Evolutionary conservation across 139 green algal species (phyloP), one percentile per base, ranked within the genome.

Genomic region (Eudorina sp.): DNA sequence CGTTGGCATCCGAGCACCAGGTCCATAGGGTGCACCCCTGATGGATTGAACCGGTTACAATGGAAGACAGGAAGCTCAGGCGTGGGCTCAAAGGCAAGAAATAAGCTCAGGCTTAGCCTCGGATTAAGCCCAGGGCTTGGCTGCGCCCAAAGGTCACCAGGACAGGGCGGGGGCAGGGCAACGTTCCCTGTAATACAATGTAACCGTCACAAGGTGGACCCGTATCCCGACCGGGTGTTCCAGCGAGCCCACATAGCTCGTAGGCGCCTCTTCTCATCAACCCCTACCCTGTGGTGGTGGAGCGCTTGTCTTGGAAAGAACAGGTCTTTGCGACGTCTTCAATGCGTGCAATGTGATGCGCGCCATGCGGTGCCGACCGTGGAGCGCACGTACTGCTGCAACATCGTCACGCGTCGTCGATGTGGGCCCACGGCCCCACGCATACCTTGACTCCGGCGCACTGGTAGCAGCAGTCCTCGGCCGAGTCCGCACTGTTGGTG

Each of bases 11-110:
- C 3, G 43, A 31, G 62, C 80, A 86, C 80, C 80, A 86, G 43
- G 62, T 86, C 80, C 80, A 86, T 0, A 27, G 21, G n/a, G 77
- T 86, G 80, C 80, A 86, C 2, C 41, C 19, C 80, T 86, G 60
- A 46, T 74, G 8, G 34, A 16, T 21, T 8, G n/a, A 74, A 16
- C 6, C 11, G 19, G 7, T 74, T 58, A 58, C 51, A 16, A 58
- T 13, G 51, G 23, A 74, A 23, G 31, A 4, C 64, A 13, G 6
- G n/a, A 45, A 74, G 8, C 31, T 43, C 31, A 41, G 8, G 8
- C 34, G 34, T 74, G 27, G 11, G 58, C 14, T 21, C 14, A 69
- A n/a, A 31, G n/a, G 58, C 16, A 69, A 69, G 6, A 69, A 31
- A 9, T 13, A 55, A 55, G 48, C 48, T 9, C 48, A 13, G 48